A percentile compares a stretch with the other conserved stretches of the same genome.
phyloP scores from a whole-genome alignment of 1,284 basidiomycete species.

The Rhodofomes roseus region DNA sequence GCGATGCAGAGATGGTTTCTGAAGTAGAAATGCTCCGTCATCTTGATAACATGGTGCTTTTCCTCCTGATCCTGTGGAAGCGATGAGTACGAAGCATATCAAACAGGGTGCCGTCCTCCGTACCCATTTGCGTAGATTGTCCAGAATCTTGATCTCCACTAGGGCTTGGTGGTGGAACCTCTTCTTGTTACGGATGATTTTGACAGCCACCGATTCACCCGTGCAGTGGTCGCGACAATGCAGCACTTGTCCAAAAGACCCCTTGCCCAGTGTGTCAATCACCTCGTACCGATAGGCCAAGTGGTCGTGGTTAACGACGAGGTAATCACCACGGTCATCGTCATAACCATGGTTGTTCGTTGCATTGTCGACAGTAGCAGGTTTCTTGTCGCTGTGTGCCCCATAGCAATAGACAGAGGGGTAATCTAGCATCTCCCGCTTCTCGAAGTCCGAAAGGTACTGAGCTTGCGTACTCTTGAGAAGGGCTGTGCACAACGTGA shows the following conservation, averaged over 20 bases:
- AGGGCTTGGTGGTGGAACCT: conserved; percentile 98
- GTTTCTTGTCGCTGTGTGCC: conserved; percentile 76
- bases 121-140: conserved; percentile 96
- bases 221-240: conserved; percentile 96
- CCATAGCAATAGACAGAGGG: conserved; percentile 85
- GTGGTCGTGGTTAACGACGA: conserved; percentile 89
- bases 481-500: conserved; percentile 41
- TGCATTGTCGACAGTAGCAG: conserved; percentile 65
- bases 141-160: conserved; percentile 98
- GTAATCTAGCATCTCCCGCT: conserved; percentile 90
- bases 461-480: conserved; percentile 59
- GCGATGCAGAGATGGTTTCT: conserved; percentile 97
- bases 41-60: conserved; percentile 96
- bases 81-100: background rate
- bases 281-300: conserved; percentile 96
- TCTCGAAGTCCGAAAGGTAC: conserved; percentile 81
- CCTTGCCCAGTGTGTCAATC: conserved; percentile 90
- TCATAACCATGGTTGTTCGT: conserved; percentile 96
- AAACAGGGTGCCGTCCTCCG: conserved; percentile 21
- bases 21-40: conserved; percentile 99
- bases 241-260: conserved; percentile 97
- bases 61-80: conserved; percentile 83
- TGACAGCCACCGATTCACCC: conserved; percentile 96
- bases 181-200: conserved; percentile 99
- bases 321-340: conserved; percentile 97